Evolutionary conservation across 768 basidiomycete species (phyloP).

Genomic region (Astraeus odoratus): DNA sequence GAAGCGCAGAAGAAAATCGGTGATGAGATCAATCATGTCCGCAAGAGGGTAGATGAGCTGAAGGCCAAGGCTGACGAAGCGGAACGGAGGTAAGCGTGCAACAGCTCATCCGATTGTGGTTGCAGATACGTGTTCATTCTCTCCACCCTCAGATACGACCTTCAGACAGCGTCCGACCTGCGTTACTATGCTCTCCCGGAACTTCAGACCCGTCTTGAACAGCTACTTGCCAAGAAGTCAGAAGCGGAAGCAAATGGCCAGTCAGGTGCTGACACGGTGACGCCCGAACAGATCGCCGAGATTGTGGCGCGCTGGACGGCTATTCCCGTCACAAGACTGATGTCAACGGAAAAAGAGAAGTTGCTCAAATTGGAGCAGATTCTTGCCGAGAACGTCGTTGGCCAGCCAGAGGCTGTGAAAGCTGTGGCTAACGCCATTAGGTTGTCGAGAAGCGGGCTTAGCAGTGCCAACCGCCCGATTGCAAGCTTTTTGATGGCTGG

Average conservation of each 20-base stretch:
- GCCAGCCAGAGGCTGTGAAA: constrained; percentile 86
- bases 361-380: constrained; percentile 81
- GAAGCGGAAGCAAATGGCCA: constrained; percentile 54
- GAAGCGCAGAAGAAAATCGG: constrained; percentile 80
- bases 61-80: constrained; percentile 91
- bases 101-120: no score
- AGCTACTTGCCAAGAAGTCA: constrained; percentile 65
- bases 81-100: constrained; percentile 59
- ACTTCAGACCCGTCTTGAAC: constrained; percentile 62
- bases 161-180: constrained; percentile 78
- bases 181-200: constrained; percentile 92
- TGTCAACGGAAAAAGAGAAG: constrained; percentile 90
- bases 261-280: constrained; percentile 61
- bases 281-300: constrained; percentile 86
- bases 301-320: constrained; percentile 92
- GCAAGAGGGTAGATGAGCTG: constrained; percentile 84
- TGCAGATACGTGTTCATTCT: constrained; percentile 8
- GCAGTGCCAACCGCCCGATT: constrained; percentile 80
- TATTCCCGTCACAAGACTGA: constrained; percentile 80
- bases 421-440: constrained; percentile 93
- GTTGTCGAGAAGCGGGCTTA: constrained; percentile 88
- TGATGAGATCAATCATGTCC: constrained; percentile 69
- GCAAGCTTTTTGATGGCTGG: constrained; percentile 91
- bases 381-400: constrained; percentile 70
- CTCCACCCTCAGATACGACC: constrained; percentile 47